Conservation (phyloP, 2,329 filamentous ascomycete species). For the Ophiocordyceps camponoti-leonardi region DNA sequence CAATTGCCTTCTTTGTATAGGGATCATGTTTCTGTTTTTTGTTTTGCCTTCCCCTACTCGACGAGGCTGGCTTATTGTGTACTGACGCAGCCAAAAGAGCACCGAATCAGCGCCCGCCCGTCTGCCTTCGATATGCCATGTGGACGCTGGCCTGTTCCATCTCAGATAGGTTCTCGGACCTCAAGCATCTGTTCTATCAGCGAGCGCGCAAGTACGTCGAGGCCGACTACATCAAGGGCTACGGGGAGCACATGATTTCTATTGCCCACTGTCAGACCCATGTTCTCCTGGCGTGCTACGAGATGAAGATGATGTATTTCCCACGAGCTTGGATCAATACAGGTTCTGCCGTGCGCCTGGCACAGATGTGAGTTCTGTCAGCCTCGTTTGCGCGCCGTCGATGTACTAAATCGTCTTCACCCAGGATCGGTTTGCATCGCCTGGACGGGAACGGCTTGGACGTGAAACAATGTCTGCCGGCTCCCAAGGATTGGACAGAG, state of each 20-base stretch:
- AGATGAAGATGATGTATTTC: conserved; percentile 97
- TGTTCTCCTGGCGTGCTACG: conserved; percentile 62
- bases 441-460: conserved; percentile 70
- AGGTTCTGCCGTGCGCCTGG: conserved; percentile 62
- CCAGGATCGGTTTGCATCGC: conserved; percentile 79
- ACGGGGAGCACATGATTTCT: conserved; percentile 76
- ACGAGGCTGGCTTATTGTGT: not conserved
- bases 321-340: conserved; percentile 89
- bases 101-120: conserved; percentile 70
- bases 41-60: not conserved
- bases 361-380: conserved; percentile 50
- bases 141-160: conserved; percentile 87
- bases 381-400: not conserved
- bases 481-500: conserved; percentile 85
- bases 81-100: conserved; percentile 25
- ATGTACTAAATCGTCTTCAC: conserved; percentile 10
- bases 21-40: too few relatives aligned
- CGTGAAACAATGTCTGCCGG: conserved; percentile 79
- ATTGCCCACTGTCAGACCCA: conserved; percentile 78
- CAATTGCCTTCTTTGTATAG: not conserved
- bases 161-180: conserved; percentile 59
- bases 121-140: conserved; percentile 83
- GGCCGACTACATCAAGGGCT: conserved; percentile 76
- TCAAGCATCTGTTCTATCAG: conserved; percentile 82
- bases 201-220: conserved; percentile 82